A percentile compares a stretch with the other conserved stretches of the same genome.
These are phyloP conservation scores for Trichoderma asperellum DNA, from an alignment of 2,329 filamentous ascomycete genomes.

Conservation along the genomic window DNA sequence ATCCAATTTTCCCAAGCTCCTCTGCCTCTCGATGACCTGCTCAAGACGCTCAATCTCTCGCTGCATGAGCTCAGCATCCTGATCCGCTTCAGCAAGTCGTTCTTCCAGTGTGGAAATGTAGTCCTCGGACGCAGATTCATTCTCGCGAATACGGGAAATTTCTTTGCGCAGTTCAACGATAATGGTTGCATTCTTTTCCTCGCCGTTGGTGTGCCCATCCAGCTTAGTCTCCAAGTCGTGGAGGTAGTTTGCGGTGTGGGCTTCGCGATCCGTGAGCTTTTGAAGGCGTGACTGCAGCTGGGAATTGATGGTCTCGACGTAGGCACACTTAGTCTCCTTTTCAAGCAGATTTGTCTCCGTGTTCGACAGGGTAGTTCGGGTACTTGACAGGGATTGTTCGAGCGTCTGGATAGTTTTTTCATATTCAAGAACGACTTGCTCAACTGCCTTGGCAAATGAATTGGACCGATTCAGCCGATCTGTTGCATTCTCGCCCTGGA, in stretches of 20 bases:
- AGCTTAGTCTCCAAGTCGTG: conserved; percentile 90
- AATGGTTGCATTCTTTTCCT: conserved; percentile 88
- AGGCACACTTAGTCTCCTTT: conserved; percentile 91
- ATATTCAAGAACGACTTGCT: conserved; percentile 95
- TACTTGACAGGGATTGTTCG: conserved; percentile 88
- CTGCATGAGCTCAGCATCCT: conserved; percentile 95
- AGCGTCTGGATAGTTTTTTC: conserved; percentile 97
- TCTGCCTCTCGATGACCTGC: conserved; percentile 91
- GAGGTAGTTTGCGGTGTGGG: conserved; percentile 88
- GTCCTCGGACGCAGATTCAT: conserved; percentile 87
- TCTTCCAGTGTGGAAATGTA: conserved; percentile 98
- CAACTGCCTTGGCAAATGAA: conserved; percentile 92
- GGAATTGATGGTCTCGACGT: conserved; percentile 86
- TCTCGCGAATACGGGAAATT: conserved; percentile 83
- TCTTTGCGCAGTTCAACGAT: conserved; percentile 90
- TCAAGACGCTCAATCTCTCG: conserved; percentile 93
- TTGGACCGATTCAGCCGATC: conserved; percentile 93
- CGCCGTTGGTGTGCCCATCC: conserved; percentile 85
- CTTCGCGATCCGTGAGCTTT: conserved; percentile 89
- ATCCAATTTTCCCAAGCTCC: conserved; percentile 92
- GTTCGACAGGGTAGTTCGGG: conserved; percentile 77
- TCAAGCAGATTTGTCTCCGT: conserved; percentile 88
- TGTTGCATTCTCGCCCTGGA: conserved; percentile 75
- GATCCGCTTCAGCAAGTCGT: conserved; percentile 90
- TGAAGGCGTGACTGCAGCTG: conserved; percentile 90